Percentiles rank a stretch among this genome's conserved stretches.
phyloP scores from a whole-genome alignment of 805 yeast genomes.

The Ogataea methylovora region DNA sequence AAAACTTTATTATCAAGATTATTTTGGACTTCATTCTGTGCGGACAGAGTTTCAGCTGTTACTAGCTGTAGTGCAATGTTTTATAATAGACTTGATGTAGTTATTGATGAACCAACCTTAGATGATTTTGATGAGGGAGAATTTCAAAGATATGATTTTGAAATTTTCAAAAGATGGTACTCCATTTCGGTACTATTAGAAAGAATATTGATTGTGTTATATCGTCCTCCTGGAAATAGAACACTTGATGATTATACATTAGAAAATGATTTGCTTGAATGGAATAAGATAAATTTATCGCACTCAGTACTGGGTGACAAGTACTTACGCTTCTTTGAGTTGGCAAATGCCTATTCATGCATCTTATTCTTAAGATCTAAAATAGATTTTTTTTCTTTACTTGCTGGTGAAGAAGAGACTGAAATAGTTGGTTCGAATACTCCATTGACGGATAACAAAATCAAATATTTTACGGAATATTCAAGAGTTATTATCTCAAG shows the following conservation, averaged over 20 bases:
- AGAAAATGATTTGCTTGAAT: constrained; percentile 15
- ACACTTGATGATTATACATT: constrained; percentile 13
- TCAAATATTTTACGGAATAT: constrained; percentile 10
- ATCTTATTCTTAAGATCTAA: constrained; percentile 21
- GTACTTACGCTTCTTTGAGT: constrained; percentile 9
- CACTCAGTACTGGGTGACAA: constrained; percentile 8
- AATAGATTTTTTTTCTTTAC: constrained; percentile 20
- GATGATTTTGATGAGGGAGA: constrained; percentile 19
- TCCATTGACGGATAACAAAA: constrained; percentile 15
- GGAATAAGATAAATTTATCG: constrained; percentile 3
- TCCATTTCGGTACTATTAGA: constrained; percentile 17
- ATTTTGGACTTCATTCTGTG: constrained; percentile 23
- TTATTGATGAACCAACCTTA: constrained; percentile 15
- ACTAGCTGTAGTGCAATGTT: constrained; percentile 22
- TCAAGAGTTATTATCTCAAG: constrained; percentile 9
- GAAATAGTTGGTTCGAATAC: constrained; percentile 5
- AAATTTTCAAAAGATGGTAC: constrained; percentile 17
- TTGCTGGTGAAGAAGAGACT: constrained; percentile 8
- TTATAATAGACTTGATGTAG: constrained; percentile 18
- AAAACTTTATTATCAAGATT: constrained; percentile 17
- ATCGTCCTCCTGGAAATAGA: constrained; percentile 23
- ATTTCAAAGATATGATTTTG: constrained; percentile 13
- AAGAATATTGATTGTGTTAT: constrained; percentile 15
- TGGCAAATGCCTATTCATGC: constrained; percentile 13
- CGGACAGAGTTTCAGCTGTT: constrained; percentile 20